phyloP scores from a whole-genome alignment of 1,284 basidiomycete genomes.

The Fomitiporia mediterranea region DNA sequence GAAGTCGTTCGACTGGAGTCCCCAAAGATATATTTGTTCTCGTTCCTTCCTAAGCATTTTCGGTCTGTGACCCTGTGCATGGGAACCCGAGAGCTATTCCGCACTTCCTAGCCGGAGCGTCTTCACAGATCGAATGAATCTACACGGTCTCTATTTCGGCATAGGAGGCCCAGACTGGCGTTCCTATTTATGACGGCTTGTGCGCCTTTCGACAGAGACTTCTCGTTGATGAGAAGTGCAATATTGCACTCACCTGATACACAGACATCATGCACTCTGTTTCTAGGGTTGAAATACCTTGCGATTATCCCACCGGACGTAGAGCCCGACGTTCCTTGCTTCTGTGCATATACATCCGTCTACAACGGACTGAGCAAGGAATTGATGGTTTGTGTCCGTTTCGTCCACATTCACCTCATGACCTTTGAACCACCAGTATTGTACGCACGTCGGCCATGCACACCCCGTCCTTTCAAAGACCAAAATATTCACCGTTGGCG shows the following conservation, averaged over 20 bases:
- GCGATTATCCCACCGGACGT: background rate
- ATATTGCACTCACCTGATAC: background rate
- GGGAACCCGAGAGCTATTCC: too few relatives aligned
- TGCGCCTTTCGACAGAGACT: background rate
- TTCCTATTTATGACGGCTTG: background rate
- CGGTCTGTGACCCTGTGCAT: too few relatives aligned
- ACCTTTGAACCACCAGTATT: background rate
- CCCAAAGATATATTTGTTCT: too few relatives aligned
- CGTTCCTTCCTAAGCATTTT: too few relatives aligned
- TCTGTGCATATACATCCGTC: background rate
- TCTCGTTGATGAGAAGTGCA: background rate
- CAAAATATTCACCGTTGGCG: too few relatives aligned
- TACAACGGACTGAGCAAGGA: background rate
- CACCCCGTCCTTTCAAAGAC: background rate
- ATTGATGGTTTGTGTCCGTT: background rate
- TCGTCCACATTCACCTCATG: background rate
- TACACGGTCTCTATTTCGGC: too few relatives aligned
- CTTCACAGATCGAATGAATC: too few relatives aligned
- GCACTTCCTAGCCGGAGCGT: too few relatives aligned
- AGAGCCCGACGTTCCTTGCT: background rate
- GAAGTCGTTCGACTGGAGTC: too few relatives aligned
- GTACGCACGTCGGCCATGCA: background rate
- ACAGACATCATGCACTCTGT: background rate
- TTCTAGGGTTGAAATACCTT: too few relatives aligned
- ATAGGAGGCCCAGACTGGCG: background rate